These are phyloP conservation scores for Pichia sp. DNA, from an alignment of 1,139 yeast species.

Conservation along the genomic window DNA sequence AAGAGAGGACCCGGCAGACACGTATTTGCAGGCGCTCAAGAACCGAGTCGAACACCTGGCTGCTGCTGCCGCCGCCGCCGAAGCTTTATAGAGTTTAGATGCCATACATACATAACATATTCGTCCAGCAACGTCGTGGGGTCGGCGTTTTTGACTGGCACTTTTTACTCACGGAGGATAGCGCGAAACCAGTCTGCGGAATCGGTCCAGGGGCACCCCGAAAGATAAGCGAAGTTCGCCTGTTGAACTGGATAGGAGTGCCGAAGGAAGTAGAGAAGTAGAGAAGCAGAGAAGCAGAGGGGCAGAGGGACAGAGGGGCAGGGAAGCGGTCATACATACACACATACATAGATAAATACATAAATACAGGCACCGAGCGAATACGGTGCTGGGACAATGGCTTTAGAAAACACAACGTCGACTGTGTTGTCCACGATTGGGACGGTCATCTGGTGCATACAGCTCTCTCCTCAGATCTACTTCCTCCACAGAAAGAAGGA, in stretches of 20 bases:
- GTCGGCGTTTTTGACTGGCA: too few species aligned
- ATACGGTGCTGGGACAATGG: constrained; percentile 13
- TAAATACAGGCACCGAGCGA: too few species aligned
- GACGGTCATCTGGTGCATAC: constrained; percentile 55
- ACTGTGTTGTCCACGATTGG: constrained; percentile 55
- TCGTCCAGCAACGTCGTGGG: too few species aligned
- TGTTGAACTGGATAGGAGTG: too few species aligned
- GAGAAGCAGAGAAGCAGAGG: background rate
- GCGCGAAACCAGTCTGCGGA: too few species aligned
- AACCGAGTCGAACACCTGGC: background rate
- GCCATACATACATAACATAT: too few species aligned
- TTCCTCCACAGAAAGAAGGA: constrained; percentile 45
- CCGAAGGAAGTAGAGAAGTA: too few species aligned
- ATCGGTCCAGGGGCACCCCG: too few species aligned
- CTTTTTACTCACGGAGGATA: too few species aligned
- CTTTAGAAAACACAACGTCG: constrained; percentile 30
- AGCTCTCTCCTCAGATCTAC: constrained; percentile 48
- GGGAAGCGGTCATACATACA: background rate
- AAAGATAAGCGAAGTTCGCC: too few species aligned
- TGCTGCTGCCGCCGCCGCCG: background rate
- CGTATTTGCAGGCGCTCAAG: constrained; percentile 3
- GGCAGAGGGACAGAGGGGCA: background rate
- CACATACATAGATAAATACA: background rate
- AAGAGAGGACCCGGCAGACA: constrained; percentile 29
- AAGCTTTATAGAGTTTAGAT: too few species aligned